Evolutionary conservation across 805 yeast genomes (phyloP).

Genomic region (Kregervanrija delftensis): DNA sequence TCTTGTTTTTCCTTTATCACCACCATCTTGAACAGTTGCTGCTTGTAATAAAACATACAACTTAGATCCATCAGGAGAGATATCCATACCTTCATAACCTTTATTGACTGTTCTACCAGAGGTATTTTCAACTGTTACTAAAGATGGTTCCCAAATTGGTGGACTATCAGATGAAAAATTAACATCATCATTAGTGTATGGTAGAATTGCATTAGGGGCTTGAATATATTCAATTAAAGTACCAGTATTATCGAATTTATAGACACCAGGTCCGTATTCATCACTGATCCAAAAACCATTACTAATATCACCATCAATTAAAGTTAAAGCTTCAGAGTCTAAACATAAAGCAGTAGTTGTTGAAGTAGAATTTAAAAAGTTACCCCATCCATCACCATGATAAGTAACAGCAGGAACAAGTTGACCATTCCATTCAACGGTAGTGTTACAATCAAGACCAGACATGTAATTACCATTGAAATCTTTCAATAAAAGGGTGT

Average conservation of each 20-base stretch:
- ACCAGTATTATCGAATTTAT: slow-evolving; percentile 23
- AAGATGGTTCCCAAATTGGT: slow-evolving; percentile 20
- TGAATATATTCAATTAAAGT: slow-evolving; percentile 19
- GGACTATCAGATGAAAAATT: slow-evolving; percentile 24
- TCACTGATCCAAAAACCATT: slow-evolving; percentile 30
- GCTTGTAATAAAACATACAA: slow-evolving; percentile 23
- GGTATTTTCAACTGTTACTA: slow-evolving; percentile 18
- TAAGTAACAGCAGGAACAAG: slow-evolving; percentile 23
- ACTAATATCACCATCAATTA: slow-evolving; percentile 22
- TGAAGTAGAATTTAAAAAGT: slow-evolving; percentile 10
- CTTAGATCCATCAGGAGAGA: slow-evolving; percentile 26
- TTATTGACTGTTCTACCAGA: slow-evolving; percentile 26
- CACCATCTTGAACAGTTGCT: slow-evolving; percentile 29
- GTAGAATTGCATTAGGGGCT: slow-evolving; percentile 26
- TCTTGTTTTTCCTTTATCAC: slow-evolving; percentile 17
- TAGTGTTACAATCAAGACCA: slow-evolving; percentile 26
- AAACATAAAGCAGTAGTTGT: slow-evolving; percentile 24
- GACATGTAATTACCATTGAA: slow-evolving; percentile 22
- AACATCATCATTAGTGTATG: slow-evolving; percentile 18
- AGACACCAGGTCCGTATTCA: slow-evolving; percentile 28
- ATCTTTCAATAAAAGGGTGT: slow-evolving; percentile 25
- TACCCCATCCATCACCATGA: slow-evolving; percentile 28
- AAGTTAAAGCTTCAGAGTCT: slow-evolving; percentile 24
- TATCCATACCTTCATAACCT: slow-evolving; percentile 27
- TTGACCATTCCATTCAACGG: slow-evolving; percentile 18